Percentiles rank a stretch among this genome's conserved stretches.
These are phyloP conservation scores for Aureobasidium musti DNA, from an alignment of 2,329 filamentous ascomycete genomes.

Conservation along the genomic window DNA sequence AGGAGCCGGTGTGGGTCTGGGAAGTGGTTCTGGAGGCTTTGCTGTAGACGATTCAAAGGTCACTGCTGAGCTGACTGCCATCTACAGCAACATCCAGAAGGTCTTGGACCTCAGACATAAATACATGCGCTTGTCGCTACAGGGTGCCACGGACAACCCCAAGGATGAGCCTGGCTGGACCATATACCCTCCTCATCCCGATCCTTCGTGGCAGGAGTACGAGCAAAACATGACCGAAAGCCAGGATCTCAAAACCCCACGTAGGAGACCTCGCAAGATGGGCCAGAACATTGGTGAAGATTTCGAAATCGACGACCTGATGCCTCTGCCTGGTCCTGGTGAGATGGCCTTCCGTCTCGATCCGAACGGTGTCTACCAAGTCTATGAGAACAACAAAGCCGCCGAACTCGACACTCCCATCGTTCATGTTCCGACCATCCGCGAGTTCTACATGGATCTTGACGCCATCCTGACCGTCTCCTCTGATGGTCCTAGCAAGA, in stretches of 20 bases:
- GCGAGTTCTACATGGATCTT: constrained; percentile 94
- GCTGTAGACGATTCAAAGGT: constrained; percentile 75
- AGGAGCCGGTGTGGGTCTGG: constrained; percentile 61
- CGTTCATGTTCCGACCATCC: constrained; percentile 82
- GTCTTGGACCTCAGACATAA: constrained; percentile 86
- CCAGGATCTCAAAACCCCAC: constrained; percentile 34
- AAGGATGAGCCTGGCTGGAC: constrained; percentile 80
- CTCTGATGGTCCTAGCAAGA: constrained; percentile 93
- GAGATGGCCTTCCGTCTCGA: constrained; percentile 79
- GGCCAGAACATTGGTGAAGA: constrained; percentile 90
- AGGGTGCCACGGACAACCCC: constrained; percentile 81
- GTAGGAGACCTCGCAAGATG: constrained; percentile 69
- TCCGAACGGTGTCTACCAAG: constrained; percentile 84
- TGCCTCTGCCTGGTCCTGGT: constrained; percentile 70
- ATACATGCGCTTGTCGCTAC: constrained; percentile 83
- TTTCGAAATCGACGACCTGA: constrained; percentile 76
- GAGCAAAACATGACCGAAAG: constrained; percentile 43
- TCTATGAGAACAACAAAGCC: constrained; percentile 71
- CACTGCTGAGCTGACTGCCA: constrained; percentile 77
- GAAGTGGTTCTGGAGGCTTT: constrained; percentile 63
- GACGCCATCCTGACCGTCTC: constrained; percentile 86
- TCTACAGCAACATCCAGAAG: constrained; percentile 87
- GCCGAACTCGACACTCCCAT: constrained; percentile 67
- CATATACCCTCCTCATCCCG: constrained; percentile 88
- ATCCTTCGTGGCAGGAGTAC: constrained; percentile 72